Evolutionary conservation across 169 alveolate genomes (phyloP), one percentile per base, ranked within the genome.

Genomic region (Theileria orientalis): DNA sequence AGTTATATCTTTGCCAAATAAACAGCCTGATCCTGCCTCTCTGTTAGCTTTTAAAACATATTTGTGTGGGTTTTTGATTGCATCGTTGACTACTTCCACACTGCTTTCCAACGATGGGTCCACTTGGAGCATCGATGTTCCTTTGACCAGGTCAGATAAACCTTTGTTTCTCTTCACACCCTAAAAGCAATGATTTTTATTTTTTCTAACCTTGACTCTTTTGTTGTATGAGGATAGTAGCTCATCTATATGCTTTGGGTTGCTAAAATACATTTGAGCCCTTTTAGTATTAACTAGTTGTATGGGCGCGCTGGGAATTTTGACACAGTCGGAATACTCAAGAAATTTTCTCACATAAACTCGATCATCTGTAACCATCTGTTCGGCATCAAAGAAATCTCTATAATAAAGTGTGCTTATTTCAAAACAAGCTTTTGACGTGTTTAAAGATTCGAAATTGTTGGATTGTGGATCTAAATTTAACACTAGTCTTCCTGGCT

Each of bases 201-300:
- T n/a, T 11, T 3, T 5, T 6, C 25, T 1, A 13, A 46, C 76
- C 76, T 68, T 68, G 2, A 68, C 51, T 29, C 76, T 68, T 13
- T 49, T 68, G 30, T 68, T 68, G 66, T 68, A 51, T 23, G 51
- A 51, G 19, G 40, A 2, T 8, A 68, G 47, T 21, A 82, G 13
- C 42, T 25, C 27, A 16, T 59, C 63, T 3, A 16, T 25, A 25
- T 23, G 1, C 5, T 46, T 41, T 11, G 85, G 89, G 42, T 72
- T 71, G 23, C 76, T 49, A n/a, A 57, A 67, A 11, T 66, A 44
- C 84, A 74, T 52, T 37, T 82, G 89, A 2, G 62, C 74, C n/a
- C 84, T 64, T 41, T 82, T 82, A 25, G 79, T 37, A 32, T 74
- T 66, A 9, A 75, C 89, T 35, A 82, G 82, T 44, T 82, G 89